A percentile compares a stretch with the other conserved stretches of the same genome.
Conservation (phyloP, 495 filamentous ascomycete species). For the Podospora appendiculata region DNA sequence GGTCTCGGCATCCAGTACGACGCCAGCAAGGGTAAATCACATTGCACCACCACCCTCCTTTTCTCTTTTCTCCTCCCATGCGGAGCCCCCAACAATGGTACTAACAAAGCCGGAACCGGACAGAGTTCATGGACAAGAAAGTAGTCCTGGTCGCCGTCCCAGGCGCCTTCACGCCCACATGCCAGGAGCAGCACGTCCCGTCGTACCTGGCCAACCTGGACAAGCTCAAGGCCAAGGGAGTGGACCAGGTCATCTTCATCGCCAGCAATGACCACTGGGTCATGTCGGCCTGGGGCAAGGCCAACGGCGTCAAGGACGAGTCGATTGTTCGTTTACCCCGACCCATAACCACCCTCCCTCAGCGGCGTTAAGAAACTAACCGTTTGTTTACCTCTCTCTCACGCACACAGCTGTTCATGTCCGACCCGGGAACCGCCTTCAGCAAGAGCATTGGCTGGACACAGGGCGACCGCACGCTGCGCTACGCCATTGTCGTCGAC, state of each 20-base stretch:
- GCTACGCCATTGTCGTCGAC: slow-evolving; percentile 84
- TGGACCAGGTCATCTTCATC: slow-evolving; percentile 78
- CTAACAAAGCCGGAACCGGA: too few species aligned
- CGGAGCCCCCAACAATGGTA: neutral
- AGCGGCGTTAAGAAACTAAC: too few species aligned
- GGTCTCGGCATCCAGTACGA: slow-evolving; percentile 73
- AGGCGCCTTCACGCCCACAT: slow-evolving; percentile 93
- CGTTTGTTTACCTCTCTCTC: neutral
- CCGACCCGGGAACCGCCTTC: slow-evolving; percentile 70
- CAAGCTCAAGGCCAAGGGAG: slow-evolving; percentile 73
- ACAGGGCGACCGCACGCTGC: slow-evolving; percentile 60
- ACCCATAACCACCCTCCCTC: neutral
- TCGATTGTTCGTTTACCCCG: slow-evolving; percentile 61
- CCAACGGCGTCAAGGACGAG: slow-evolving; percentile 73
- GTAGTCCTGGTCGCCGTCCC: slow-evolving; percentile 86
- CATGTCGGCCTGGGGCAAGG: slow-evolving; percentile 95
- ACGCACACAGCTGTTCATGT: slow-evolving; percentile 70
- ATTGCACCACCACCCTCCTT: neutral
- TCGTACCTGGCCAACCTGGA: slow-evolving; percentile 71
- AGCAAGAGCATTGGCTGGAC: slow-evolving; percentile 80
- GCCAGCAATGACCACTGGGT: slow-evolving; percentile 88
- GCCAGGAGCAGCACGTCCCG: slow-evolving; percentile 79
- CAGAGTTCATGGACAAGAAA: slow-evolving; percentile 80
- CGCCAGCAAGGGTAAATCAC: slow-evolving; percentile 56
- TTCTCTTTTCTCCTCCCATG: neutral